These are phyloP conservation scores for Arctium lappa DNA, from an alignment of 129 eudicot genomes.

Conservation along the genomic window DNA sequence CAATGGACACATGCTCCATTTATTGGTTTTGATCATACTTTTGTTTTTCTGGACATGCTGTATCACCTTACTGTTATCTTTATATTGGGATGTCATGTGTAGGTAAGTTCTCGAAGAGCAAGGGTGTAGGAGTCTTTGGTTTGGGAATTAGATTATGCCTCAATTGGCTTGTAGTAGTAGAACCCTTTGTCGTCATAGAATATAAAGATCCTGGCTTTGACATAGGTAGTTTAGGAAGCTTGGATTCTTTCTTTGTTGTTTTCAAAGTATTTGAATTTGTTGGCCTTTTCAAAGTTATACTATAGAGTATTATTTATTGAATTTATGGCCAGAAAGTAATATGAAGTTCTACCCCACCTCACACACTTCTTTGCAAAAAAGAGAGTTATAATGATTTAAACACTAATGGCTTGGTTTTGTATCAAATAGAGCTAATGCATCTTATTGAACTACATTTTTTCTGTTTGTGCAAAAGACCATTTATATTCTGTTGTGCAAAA, in stretches of 20 bases:
- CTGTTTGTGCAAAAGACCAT: no score
- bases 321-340: neutral
- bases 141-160: no score
- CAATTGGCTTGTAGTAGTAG: no score
- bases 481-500: no score
- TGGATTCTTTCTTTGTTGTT: no score
- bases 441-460: neutral
- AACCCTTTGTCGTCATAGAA: no score
- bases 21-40: neutral
- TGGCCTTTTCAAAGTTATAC: no score
- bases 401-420: constrained; percentile 2
- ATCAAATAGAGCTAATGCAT: constrained; percentile 14
- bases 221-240: no score
- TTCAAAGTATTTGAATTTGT: no score
- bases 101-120: constrained; percentile 75
- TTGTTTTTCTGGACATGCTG: neutral
- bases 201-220: no score
- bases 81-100: constrained; percentile 9
- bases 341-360: neutral
- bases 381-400: neutral
- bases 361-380: neutral
- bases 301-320: neutral
- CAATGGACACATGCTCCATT: neutral
- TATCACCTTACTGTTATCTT: neutral
- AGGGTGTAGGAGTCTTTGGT: constrained; percentile 86